A percentile compares a stretch with the other conserved stretches of the same genome.
Evolutionary conservation across 495 filamentous ascomycete species (phyloP).

Genomic region (Astrocystis sublimbata): DNA sequence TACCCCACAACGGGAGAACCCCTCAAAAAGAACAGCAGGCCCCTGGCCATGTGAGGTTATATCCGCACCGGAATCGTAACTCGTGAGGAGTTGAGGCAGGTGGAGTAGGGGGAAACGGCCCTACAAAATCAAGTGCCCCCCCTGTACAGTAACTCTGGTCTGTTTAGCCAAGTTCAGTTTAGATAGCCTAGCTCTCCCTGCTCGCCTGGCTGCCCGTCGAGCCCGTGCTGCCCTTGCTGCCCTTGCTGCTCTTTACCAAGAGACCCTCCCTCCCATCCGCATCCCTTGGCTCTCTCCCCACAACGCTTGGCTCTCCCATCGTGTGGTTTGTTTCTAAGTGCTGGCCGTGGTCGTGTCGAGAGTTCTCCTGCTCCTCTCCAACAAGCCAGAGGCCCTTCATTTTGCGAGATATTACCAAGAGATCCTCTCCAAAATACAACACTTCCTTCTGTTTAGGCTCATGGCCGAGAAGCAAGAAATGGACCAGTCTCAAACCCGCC

Average conservation of each 20-base stretch:
- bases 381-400: not conserved
- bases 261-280: conserved; percentile 12
- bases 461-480: conserved; percentile 37
- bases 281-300: conserved; percentile 18
- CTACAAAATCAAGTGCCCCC: conserved; percentile 22
- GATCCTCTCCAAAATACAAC: conserved; percentile 8
- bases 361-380: conserved; percentile 12
- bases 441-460: conserved; percentile 14
- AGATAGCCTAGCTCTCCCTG: conserved; percentile 23
- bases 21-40: conserved; percentile 22
- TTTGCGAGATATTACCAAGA: conserved; percentile 9
- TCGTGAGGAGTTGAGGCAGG: conserved; percentile 19
- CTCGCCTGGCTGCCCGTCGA: too few relatives aligned
- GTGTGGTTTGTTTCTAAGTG: conserved; percentile 15
- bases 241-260: conserved; percentile 14
- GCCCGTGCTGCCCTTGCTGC: too few relatives aligned
- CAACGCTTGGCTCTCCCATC: conserved; percentile 14
- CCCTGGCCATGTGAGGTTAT: conserved; percentile 24
- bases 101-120: conserved; percentile 20
- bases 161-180: conserved; percentile 22
- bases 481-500: conserved; percentile 36
- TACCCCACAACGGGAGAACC: conserved; percentile 24
- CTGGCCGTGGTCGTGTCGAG: conserved; percentile 7
- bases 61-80: conserved; percentile 19
- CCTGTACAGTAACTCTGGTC: conserved; percentile 20